Evolutionary conservation across 805 yeast genomes (phyloP), one percentile per base, ranked within the genome.

Genomic region (Yarrowia deformans): DNA sequence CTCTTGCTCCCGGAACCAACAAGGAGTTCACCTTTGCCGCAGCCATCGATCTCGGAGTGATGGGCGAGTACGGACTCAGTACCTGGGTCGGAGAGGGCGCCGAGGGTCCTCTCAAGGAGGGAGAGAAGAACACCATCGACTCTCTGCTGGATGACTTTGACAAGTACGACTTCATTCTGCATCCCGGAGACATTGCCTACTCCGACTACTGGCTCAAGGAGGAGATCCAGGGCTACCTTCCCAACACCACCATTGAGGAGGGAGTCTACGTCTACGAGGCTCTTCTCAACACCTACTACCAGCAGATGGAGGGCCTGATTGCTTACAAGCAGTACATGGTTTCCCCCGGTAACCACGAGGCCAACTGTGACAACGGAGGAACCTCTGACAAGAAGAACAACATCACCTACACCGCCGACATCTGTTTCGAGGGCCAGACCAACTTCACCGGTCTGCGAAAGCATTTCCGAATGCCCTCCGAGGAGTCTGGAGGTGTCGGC

Each of bases 181-280:
- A 74, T 61, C 73, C 74, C 10, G 79, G 79, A 46, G 79, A 77
- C 68, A 66, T 77, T 60, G 77, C 76, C 29, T 77, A 77, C 58
- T 77, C 79, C 13, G 79, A 77, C 70, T 67, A 74, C 39, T 76
- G 77, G 77, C 73, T 76, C 49, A 58, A 71, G 49, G 75, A 74
- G 68, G 63, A 56, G 52, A 46, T 69, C 54, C 60, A 54, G 39
- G 71, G 71, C 32, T 70, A 72, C 68, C 49, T 71, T 29, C 70
- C 69, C 18, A 37, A 60, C 39, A 45, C 70, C 14, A 35, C 67
- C 16, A 52, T 70, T 8, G 70, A 45, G 45, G 63, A 58, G 35
- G 71, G 72, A 8, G 54, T 63, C 18, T 68, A 70, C 23, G 70
- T 69, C 46, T 74, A 73, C 69, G 72, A 71, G 64, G 70, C 71